These are phyloP conservation scores for Cyberlindnera xylosilytica DNA, from an alignment of 805 yeast genomes.

Conservation along the genomic window DNA sequence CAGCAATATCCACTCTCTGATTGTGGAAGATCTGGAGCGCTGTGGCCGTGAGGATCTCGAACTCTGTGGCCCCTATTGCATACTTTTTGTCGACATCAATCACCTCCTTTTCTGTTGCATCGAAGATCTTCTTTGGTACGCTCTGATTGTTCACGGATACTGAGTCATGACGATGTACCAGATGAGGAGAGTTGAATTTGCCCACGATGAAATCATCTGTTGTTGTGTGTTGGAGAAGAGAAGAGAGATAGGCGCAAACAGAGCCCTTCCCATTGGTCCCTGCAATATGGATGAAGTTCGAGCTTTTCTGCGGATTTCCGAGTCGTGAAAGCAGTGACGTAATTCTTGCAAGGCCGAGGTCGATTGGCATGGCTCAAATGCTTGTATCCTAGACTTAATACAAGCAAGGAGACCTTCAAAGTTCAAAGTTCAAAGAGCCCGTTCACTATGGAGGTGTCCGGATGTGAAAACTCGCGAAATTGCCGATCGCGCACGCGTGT, in stretches of 20 bases:
- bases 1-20: conserved; percentile 63
- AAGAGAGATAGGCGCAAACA: conserved; percentile 75
- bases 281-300: conserved; percentile 81
- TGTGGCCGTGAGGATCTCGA: conserved; percentile 80
- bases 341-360: conserved; percentile 56
- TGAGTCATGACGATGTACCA: conserved; percentile 70
- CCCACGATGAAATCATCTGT: conserved; percentile 50
- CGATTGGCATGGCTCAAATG: conserved; percentile 36
- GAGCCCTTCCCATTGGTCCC: conserved; percentile 99
- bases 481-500: no score
- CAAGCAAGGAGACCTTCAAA: no score
- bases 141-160: conserved; percentile 63
- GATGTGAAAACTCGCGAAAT: no score
- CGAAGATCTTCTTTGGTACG: conserved; percentile 45
- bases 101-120: conserved; percentile 41
- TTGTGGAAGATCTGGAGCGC: conserved; percentile 74
- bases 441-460: not conserved
- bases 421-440: no score
- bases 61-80: conserved; percentile 73
- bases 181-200: conserved; percentile 86
- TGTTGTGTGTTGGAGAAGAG: conserved; percentile 48
- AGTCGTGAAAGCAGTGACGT: conserved; percentile 42
- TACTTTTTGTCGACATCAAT: conserved; percentile 35
- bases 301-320: conserved; percentile 66
- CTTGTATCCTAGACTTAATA: no score